phyloP scores from a whole-genome alignment of 352 stramenopile species.

The Phytopythium kandeliae region DNA sequence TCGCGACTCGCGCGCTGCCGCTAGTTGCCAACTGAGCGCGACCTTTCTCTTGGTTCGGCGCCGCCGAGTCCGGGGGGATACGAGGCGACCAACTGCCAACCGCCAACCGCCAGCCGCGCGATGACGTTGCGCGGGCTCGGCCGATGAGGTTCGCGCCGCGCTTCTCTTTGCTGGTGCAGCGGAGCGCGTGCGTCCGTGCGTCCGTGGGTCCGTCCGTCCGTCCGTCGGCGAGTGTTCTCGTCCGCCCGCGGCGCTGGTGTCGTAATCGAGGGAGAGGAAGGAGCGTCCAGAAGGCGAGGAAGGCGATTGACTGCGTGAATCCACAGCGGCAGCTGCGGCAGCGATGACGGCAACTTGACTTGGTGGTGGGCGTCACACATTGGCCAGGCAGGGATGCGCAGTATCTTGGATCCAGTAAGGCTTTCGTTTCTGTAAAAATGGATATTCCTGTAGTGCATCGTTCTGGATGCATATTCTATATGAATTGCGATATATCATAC shows the following conservation, averaged over 20 bases:
- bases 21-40: not conserved
- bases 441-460: no score
- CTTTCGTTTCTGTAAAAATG: no score
- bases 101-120: no score
- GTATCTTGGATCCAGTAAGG: no score
- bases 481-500: no score
- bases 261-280: not conserved
- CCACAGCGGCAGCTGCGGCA: not conserved
- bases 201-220: no score
- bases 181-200: not conserved
- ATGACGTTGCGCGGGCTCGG: not conserved
- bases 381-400: no score
- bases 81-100: not conserved
- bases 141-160: not conserved
- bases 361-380: not conserved
- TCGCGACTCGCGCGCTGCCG: not conserved
- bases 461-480: no score
- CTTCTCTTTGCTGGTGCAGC: not conserved
- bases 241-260: no score
- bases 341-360: constrained; percentile 1
- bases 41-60: not conserved
- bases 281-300: not conserved
- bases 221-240: no score
- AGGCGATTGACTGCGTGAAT: not conserved
- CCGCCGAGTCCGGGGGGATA: not conserved